These are phyloP conservation scores for Rhododendron ovatum DNA, from an alignment of 148 eudicot species.

Conservation along the genomic window DNA sequence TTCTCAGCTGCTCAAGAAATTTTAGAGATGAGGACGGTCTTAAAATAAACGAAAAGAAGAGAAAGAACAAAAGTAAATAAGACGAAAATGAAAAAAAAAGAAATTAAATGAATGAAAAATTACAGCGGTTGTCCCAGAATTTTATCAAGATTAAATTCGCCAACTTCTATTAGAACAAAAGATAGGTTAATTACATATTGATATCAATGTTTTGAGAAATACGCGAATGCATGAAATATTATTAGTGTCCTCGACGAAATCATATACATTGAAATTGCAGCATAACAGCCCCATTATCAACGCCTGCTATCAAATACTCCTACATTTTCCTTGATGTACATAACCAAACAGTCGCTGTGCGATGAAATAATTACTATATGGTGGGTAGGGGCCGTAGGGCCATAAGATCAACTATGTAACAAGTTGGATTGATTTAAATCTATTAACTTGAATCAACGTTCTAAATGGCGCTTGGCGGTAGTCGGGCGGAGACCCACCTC, in stretches of 20 bases:
- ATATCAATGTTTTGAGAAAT: neutral
- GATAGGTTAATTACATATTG: neutral
- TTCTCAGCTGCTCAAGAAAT: slow-evolving; percentile 66
- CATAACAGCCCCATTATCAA: neutral
- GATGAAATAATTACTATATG: neutral
- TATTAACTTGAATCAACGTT: neutral
- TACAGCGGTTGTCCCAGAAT: neutral
- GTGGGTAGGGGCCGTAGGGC: neutral
- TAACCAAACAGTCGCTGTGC: neutral
- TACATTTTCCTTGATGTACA: neutral
- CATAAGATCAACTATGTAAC: neutral
- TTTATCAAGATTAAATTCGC: neutral
- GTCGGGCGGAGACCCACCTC: too few relatives aligned
- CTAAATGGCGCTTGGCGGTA: too few relatives aligned
- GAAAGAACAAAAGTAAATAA: neutral
- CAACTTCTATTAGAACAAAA: neutral
- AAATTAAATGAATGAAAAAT: neutral
- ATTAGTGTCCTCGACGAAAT: neutral
- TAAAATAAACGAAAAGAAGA: neutral
- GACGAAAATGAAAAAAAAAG: neutral
- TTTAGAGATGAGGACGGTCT: neutral
- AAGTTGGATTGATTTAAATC: neutral
- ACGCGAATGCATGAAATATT: neutral
- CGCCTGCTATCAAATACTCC: neutral
- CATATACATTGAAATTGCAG: neutral